phyloP scores from a whole-genome alignment of 768 basidiomycete genomes.

The Phylloporus sp. region DNA sequence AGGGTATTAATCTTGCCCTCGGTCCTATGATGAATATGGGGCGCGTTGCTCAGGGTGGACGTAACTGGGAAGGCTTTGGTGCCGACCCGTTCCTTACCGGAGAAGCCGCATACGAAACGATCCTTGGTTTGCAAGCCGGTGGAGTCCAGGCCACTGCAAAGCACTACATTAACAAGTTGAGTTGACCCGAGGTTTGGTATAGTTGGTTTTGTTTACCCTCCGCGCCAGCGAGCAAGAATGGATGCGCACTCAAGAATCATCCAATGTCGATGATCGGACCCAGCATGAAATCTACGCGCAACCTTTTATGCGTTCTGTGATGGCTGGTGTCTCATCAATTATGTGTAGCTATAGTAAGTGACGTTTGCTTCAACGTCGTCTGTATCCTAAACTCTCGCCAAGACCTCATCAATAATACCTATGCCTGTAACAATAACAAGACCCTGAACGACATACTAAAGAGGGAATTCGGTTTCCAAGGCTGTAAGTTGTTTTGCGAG shows the following conservation, averaged over 20 bases:
- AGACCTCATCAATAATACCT: slow-evolving; percentile 56
- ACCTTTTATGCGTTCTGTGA: slow-evolving; percentile 55
- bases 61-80: slow-evolving; percentile 96
- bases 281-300: slow-evolving; percentile 55
- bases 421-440: slow-evolving; percentile 60
- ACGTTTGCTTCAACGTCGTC: neutral
- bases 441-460: slow-evolving; percentile 59
- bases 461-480: slow-evolving; percentile 61
- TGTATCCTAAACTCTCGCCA: neutral
- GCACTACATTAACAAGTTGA: slow-evolving; percentile 68
- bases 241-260: slow-evolving; percentile 30
- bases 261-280: slow-evolving; percentile 38
- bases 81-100: slow-evolving; percentile 86
- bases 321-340: slow-evolving; percentile 59
- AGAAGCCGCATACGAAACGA: slow-evolving; percentile 70
- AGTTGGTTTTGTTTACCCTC: neutral
- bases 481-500: slow-evolving; percentile 35
- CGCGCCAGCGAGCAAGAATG: slow-evolving; percentile 33
- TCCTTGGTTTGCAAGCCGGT: slow-evolving; percentile 72
- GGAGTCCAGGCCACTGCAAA: slow-evolving; percentile 89
- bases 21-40: slow-evolving; percentile 88
- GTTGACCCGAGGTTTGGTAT: slow-evolving; percentile 17
- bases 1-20: slow-evolving; percentile 79
- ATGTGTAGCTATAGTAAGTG: slow-evolving; percentile 57
- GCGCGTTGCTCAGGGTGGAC: slow-evolving; percentile 68